Evolutionary conservation across 257 asterid species (phyloP), one percentile per base, ranked within the genome.

Genomic region (Cruciata laevipes): DNA sequence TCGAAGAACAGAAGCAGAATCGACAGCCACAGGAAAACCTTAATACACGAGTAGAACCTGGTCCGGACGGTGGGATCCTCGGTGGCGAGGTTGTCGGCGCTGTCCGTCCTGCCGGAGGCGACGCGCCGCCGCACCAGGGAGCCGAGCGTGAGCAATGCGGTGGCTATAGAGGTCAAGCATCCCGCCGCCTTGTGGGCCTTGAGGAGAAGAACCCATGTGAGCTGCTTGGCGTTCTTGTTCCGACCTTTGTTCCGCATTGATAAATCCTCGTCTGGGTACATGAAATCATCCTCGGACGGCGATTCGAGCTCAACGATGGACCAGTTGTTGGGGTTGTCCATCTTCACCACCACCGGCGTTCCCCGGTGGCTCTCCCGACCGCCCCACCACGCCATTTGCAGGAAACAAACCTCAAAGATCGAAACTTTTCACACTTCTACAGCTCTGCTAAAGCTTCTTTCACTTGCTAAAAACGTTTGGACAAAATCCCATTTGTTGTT

Each of bases 261-360:
- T 24, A 76, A 80, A 70, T 79, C 84, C 58, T 70, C 84, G 74
- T 76, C 77, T 8, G 81, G 83, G 84, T 81, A 78, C 47, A 87
- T 59, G 70, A 86, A 89, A 38, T 89, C 95, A 2, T 84, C 96
- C 38, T 89, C 92, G 0, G 88, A 84, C 0, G 97, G 83, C 6
- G 83, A 78, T 77, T 89, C 88, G 0, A 92, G 82, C 82, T 92
- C 98, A 74, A 86, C 95, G 95, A 92, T 92, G 1, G 98, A 87
- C 98, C 98, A 92, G 80, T 91, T 89, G 76, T 84, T 91, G 0
- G 97, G 96, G 76, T 83, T 89, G 81, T 89, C 98, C 97, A 89
- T 89, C 65, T 89, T 92, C 63, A 92, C 98, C 11, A 92, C 92
- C 21, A 92, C 96, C 2, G 96, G 97, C 3, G 95, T 89, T 3